Evolutionary conservation across 2,329 filamentous ascomycete species (phyloP), one percentile per base, ranked within the genome.

Genomic region (Penicillium janthinellum): DNA sequence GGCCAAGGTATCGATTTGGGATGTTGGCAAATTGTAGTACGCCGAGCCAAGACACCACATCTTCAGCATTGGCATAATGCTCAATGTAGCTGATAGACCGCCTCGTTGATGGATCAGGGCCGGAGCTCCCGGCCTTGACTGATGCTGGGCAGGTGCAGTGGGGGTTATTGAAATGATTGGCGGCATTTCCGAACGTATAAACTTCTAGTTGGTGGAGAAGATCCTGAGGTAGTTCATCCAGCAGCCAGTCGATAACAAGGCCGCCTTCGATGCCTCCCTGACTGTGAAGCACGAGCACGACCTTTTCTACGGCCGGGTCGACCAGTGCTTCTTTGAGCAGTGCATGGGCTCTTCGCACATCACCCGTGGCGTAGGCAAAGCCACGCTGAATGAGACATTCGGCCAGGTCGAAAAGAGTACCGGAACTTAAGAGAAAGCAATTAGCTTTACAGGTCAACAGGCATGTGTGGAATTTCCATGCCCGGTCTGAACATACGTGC

Each of bases 81-180:
- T 95, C 91, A 41, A 95, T 88, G 64, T 92, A 83, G 5, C 84
- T 82, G 54, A 94, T 87, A 2, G 66, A 63, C 4, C 60, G 57
- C 7, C 44, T 42, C 11, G 8, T 17, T 15, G 22, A 34, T 39
- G 34, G 28, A n/a, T 54, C 31, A 20, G 10, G 8, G 4, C n/a
- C 28, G 12, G 56, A 44, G 22, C 25, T 8, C 1, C 44, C 42
- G 15, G 14, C 11, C 14, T 22, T 17, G 28, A 25, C 28, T 14
- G 51, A 15, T 6, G 47, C 54, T 42, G 11, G 60, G 35, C 34
- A 57, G 84, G 28, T 82, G 64, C 86, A 83, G 0, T 35, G 58
- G 5, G 90, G 90, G 64, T 92, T 91, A 73, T 92, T 92, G 79
- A 92, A 93, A 73, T 93, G 90, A 68, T 91, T 91, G 0, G 90